Percentiles rank a stretch among this genome's conserved stretches.
Evolutionary conservation across 805 yeast genomes (phyloP).

Genomic region (Zygotorulaspora sp.): DNA sequence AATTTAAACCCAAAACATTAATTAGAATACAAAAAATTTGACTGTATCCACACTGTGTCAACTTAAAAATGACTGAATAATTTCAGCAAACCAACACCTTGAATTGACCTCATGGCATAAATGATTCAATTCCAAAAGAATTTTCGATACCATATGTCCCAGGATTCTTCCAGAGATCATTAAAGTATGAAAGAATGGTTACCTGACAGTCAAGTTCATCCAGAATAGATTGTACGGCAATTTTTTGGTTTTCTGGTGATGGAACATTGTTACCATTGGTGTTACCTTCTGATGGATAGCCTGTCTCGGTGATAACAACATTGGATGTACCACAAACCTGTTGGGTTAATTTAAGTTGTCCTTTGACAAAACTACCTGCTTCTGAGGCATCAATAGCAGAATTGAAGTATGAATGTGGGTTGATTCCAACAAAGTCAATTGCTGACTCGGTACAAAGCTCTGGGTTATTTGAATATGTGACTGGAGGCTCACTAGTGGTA

Average conservation of each 20-base stretch:
- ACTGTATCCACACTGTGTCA: too few species aligned
- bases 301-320: constrained; percentile 76
- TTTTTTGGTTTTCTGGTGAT: constrained; percentile 58
- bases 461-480: constrained; percentile 57
- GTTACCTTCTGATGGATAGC: constrained; percentile 75
- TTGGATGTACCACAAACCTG: constrained; percentile 50
- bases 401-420: constrained; percentile 84
- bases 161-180: constrained; percentile 84
- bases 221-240: constrained; percentile 63
- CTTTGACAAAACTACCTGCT: constrained; percentile 66
- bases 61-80: too few species aligned
- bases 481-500: constrained; percentile 91
- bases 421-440: constrained; percentile 80
- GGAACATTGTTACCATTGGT: constrained; percentile 75
- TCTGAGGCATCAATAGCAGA: constrained; percentile 51
- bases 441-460: constrained; percentile 62
- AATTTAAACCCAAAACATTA: too few species aligned
- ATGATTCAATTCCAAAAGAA: constrained; percentile 63
- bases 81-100: too few species aligned
- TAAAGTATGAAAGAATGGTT: constrained; percentile 71
- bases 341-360: constrained; percentile 55
- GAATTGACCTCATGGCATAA: constrained; percentile 19
- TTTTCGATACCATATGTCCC: constrained; percentile 85
- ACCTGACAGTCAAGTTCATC: constrained; percentile 53
- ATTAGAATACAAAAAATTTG: too few species aligned